Evolutionary conservation across 1,139 yeast species (phyloP).

Genomic region (Candida glucosophila): DNA sequence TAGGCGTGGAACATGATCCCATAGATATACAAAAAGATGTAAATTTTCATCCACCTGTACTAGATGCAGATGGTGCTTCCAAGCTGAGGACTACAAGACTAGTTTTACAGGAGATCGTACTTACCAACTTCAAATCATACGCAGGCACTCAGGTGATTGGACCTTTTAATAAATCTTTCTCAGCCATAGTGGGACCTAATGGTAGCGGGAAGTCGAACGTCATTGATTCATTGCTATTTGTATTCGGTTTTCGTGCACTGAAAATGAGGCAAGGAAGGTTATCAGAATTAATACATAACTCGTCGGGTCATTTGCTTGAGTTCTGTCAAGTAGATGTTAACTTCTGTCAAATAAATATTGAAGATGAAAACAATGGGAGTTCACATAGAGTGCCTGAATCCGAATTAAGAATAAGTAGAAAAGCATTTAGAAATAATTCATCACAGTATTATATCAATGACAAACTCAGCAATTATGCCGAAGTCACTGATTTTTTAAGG

Average conservation of each 20-base stretch:
- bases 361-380: conserved; percentile 34
- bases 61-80: too few species aligned
- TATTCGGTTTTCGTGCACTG: conserved; percentile 92
- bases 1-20: too few species aligned
- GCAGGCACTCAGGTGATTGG: conserved; percentile 95
- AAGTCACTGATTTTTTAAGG: conserved; percentile 66
- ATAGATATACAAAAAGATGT: too few species aligned
- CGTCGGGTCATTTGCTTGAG: conserved; percentile 53
- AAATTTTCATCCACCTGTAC: too few species aligned
- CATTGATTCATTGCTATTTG: conserved; percentile 90
- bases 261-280: conserved; percentile 95
- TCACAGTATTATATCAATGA: conserved; percentile 76
- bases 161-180: conserved; percentile 87
- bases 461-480: conserved; percentile 62
- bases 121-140: conserved; percentile 88
- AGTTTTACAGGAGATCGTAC: conserved; percentile 63
- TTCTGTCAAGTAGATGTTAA: conserved; percentile 92
- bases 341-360: conserved; percentile 72
- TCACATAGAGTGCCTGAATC: conserved; percentile 43
- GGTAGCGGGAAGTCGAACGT: conserved; percentile 98
- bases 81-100: too few species aligned
- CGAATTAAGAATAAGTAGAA: conserved; percentile 65
- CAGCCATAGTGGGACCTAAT: conserved; percentile 98
- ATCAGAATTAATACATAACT: conserved; percentile 84
- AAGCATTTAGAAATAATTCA: conserved; percentile 66